phyloP scores from a whole-genome alignment of 1,284 basidiomycete species.

The Jaminaea rosea region DNA sequence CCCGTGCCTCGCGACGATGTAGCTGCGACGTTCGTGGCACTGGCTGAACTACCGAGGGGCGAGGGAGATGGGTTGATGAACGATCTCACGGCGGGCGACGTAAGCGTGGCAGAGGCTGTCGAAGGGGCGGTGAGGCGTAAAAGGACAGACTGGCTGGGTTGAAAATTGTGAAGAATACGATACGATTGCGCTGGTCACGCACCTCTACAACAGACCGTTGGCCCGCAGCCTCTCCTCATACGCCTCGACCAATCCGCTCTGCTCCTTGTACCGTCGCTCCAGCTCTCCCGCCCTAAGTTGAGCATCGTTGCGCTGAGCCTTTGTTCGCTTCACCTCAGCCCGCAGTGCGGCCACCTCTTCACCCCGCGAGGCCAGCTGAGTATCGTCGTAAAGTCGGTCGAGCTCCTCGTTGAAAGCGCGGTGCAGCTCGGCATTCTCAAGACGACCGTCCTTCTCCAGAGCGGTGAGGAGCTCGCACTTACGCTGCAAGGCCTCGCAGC shows the following conservation, averaged over 20 bases:
- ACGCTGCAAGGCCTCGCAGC: constrained; percentile 21
- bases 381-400: constrained; percentile 37
- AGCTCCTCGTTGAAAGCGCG: constrained; percentile 45
- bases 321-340: constrained; percentile 20
- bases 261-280: background rate
- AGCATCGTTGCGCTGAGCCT: constrained; percentile 17
- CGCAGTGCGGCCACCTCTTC: constrained; percentile 29
- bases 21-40: constrained; percentile 54
- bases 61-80: constrained; percentile 55
- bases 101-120: constrained; percentile 53
- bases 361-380: constrained; percentile 23
- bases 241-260: background rate
- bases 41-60: constrained; percentile 56
- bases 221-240: background rate
- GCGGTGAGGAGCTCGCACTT: constrained; percentile 33
- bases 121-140: constrained; percentile 54
- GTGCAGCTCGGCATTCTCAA: constrained; percentile 45
- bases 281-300: background rate
- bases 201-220: background rate
- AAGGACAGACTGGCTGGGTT: constrained; percentile 49
- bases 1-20: constrained; percentile 56
- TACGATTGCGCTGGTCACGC: no score
- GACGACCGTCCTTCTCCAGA: constrained; percentile 36
- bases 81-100: constrained; percentile 59
- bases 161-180: constrained; percentile 1